A percentile compares a stretch with the other conserved stretches of the same genome.
These are phyloP conservation scores for Cymodocea nodosa DNA, from an alignment of 116 monocot genomes.

Conservation along the genomic window DNA sequence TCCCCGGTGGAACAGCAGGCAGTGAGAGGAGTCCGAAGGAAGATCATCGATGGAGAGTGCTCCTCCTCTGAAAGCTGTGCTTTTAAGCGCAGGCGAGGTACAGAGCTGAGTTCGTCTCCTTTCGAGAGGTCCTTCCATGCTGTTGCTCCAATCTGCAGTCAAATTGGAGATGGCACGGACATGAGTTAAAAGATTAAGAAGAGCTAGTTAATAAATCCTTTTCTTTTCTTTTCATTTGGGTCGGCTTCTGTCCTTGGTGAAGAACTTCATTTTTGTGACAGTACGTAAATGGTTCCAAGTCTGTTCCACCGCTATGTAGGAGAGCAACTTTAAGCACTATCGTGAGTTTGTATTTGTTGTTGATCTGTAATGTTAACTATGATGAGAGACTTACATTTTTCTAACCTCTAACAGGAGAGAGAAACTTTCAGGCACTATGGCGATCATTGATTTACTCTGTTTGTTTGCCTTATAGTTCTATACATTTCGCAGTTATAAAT, in stretches of 20 bases:
- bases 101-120: slow-evolving; percentile 71
- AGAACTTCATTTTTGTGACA: slow-evolving; percentile 6
- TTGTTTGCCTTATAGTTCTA: not conserved
- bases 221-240: slow-evolving; percentile 1
- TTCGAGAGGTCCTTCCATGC: slow-evolving; percentile 83
- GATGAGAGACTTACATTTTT: not conserved
- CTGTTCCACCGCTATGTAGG: slow-evolving; percentile 12
- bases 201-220: not conserved
- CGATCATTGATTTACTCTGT: not conserved
- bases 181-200: slow-evolving; percentile 39
- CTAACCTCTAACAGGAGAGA: not conserved
- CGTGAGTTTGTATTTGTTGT: not conserved
- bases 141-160: slow-evolving; percentile 71
- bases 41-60: slow-evolving; percentile 40
- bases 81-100: slow-evolving; percentile 79
- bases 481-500: not conserved
- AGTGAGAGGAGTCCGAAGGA: slow-evolving; percentile 91
- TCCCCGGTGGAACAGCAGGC: slow-evolving; percentile 69
- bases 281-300: slow-evolving; percentile 1
- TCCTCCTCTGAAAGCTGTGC: slow-evolving; percentile 25
- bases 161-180: slow-evolving; percentile 97
- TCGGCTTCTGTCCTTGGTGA: not conserved
- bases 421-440: not conserved
- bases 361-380: slow-evolving; percentile 3
- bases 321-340: not conserved